A percentile compares a stretch with the other conserved stretches of the same genome.
These are phyloP conservation scores for Mitragyna speciosa DNA, from an alignment of 257 asterid species.

Conservation along the genomic window DNA sequence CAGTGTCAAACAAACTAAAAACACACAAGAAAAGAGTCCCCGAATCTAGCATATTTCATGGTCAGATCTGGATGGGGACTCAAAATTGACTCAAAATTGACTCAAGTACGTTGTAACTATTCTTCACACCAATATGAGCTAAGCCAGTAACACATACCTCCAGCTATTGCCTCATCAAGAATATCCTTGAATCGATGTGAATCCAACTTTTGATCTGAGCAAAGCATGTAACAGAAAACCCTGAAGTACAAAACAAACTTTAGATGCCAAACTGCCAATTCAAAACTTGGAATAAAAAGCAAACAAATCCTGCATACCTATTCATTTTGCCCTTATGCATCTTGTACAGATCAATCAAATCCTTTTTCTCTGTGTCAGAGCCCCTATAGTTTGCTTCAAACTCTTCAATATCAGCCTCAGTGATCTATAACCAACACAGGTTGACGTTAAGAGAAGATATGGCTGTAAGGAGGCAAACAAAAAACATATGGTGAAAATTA, in stretches of 20 bases:
- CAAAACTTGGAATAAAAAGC: background rate
- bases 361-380: slow-evolving; percentile 75
- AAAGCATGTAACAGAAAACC: slow-evolving; percentile 91
- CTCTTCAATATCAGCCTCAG: slow-evolving; percentile 89
- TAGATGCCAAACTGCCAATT: background rate
- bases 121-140: background rate
- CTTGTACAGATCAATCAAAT: slow-evolving; percentile 69
- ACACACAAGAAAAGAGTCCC: background rate
- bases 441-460: background rate
- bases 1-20: background rate
- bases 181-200: slow-evolving; percentile 94
- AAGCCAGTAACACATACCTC: slow-evolving; percentile 42
- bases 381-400: slow-evolving; percentile 92
- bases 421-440: slow-evolving; percentile 46
- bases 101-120: background rate
- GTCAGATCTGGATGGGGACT: slow-evolving; percentile 1
- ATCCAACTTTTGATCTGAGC: slow-evolving; percentile 81
- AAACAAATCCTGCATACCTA: slow-evolving; percentile 37
- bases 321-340: slow-evolving; percentile 85
- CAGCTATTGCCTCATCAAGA: slow-evolving; percentile 73
- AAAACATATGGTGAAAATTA: background rate
- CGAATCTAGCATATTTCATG: background rate
- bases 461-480: background rate
- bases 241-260: slow-evolving; percentile 35
- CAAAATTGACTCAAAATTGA: slow-evolving; percentile 6